Conservation (phyloP, 257 asterid genomes). For the Jasminum sambac region DNA sequence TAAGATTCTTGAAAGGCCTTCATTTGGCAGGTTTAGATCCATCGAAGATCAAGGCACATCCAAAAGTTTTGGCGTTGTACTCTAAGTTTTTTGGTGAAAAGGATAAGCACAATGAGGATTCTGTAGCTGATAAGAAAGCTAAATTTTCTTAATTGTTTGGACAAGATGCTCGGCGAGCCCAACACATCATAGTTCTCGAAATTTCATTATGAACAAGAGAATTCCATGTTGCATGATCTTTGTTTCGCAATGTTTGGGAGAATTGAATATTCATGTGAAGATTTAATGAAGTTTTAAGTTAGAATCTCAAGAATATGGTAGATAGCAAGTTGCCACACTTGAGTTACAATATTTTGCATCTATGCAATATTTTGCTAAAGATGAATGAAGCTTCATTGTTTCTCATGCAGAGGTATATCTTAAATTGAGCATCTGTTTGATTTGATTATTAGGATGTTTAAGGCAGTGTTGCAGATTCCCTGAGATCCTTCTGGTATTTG, state of each 20-base stretch:
- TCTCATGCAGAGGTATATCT: not conserved
- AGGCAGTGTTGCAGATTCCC: not conserved
- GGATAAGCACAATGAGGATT: constrained; percentile 19
- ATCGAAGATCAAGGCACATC: constrained; percentile 58
- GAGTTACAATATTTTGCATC: not conserved
- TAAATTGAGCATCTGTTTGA: not conserved
- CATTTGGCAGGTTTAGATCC: constrained; percentile 54
- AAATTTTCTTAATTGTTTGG: constrained; percentile 1
- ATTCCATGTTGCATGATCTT: not conserved
- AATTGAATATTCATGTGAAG: not conserved
- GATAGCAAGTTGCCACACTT: not conserved
- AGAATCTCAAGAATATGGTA: not conserved
- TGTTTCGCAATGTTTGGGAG: not conserved
- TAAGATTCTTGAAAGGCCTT: constrained; percentile 59
- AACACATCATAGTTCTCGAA: not conserved
- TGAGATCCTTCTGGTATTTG: not conserved
- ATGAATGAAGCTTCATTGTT: not conserved
- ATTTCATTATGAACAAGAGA: not conserved
- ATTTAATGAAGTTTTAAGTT: not conserved
- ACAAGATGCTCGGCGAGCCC: not conserved
- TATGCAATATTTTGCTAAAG: not conserved
- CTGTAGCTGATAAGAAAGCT: not conserved
- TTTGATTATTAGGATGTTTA: not conserved
- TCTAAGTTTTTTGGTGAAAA: constrained; percentile 27
- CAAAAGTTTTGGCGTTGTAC: constrained; percentile 69